Evolutionary conservation across 129 eudicot species (phyloP).

Genomic region (Artemisia argyi): DNA sequence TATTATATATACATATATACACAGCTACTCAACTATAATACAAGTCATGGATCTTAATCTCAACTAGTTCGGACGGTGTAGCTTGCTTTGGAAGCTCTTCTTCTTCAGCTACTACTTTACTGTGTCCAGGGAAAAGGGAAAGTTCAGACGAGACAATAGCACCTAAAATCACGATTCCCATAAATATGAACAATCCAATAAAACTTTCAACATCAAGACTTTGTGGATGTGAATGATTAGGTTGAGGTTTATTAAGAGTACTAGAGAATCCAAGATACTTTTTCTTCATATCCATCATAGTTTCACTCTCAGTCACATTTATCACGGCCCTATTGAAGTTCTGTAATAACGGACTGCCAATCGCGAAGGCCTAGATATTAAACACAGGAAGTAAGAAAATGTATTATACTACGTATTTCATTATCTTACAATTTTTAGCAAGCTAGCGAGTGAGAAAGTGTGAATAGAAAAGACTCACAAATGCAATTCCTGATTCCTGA

Average conservation of each 20-base stretch:
- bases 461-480: constrained; percentile 18
- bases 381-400: background rate
- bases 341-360: background rate
- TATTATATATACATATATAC: no score
- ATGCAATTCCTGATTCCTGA: constrained; percentile 21
- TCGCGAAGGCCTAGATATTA: constrained; percentile 13
- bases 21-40: no score
- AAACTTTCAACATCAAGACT: constrained; percentile 20
- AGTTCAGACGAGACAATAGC: constrained; percentile 18
- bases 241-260: background rate
- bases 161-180: constrained; percentile 9
- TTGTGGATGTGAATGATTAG: constrained; percentile 7
- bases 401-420: background rate
- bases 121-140: background rate
- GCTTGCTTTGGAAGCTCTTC: background rate
- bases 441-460: background rate
- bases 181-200: constrained; percentile 16
- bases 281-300: constrained; percentile 4
- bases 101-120: constrained; percentile 3
- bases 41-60: no score
- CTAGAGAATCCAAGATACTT: constrained; percentile 17
- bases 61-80: background rate
- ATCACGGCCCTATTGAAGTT: constrained; percentile 10
- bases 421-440: no score
- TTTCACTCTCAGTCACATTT: constrained; percentile 18